Evolutionary conservation across 2,329 filamentous ascomycete genomes (phyloP).

Genomic region (Calonectria ilicicola): DNA sequence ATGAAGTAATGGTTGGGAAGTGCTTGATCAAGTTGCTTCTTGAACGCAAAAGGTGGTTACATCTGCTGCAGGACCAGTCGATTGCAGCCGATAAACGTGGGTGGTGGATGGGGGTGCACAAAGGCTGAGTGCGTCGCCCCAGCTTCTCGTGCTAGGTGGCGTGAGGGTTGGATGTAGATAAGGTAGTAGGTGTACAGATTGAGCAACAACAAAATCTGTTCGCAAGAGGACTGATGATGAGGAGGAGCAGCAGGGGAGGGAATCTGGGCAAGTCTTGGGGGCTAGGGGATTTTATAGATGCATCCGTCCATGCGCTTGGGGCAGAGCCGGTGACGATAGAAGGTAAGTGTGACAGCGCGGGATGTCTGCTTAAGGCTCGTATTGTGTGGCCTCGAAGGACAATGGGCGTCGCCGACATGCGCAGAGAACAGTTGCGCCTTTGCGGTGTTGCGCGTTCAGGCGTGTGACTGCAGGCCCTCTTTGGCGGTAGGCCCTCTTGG

Average conservation of each 20-base stretch:
- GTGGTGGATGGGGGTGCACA: background rate
- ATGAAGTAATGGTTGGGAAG: background rate
- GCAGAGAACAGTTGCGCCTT: background rate
- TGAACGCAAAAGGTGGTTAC: constrained; percentile 2
- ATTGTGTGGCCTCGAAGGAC: background rate
- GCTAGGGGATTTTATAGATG: background rate
- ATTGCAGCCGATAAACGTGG: background rate
- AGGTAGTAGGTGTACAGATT: background rate
- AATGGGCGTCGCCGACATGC: background rate
- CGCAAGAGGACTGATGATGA: background rate
- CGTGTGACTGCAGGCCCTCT: background rate
- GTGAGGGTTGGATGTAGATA: background rate
- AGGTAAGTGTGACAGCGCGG: background rate
- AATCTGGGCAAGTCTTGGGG: background rate
- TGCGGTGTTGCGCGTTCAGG: background rate
- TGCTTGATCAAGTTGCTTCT: background rate
- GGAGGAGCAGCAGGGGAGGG: background rate
- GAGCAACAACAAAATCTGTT: too few relatives aligned
- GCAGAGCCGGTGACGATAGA: background rate
- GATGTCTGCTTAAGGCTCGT: background rate
- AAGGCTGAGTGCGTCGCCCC: background rate
- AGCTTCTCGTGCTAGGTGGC: background rate
- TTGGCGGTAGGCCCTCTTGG: too few relatives aligned
- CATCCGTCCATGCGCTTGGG: background rate
- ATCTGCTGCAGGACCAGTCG: background rate